Conservation (phyloP, 1,284 basidiomycete species). For the Thelephora terrestris region DNA sequence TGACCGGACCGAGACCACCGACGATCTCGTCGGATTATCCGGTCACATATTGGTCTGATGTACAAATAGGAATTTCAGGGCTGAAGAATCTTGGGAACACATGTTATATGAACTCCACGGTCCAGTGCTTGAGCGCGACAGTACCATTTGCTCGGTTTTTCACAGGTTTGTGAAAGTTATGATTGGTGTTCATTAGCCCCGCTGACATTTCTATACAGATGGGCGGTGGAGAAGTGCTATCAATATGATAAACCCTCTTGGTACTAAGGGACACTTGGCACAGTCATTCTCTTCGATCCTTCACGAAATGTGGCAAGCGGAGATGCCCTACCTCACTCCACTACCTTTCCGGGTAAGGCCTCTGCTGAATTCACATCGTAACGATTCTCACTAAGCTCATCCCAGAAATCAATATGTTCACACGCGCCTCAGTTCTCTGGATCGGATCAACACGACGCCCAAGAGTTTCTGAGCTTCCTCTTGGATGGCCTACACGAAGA, state of each 20-base stretch:
- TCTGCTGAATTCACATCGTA: background rate
- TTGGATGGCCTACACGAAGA: conserved; percentile 96
- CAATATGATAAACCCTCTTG: conserved; percentile 81
- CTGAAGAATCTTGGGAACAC: conserved; percentile 97
- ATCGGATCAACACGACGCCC: conserved; percentile 93
- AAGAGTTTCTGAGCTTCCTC: conserved; percentile 93
- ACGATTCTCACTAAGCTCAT: background rate
- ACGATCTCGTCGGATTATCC: conserved; percentile 63
- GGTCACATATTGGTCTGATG: conserved; percentile 72
- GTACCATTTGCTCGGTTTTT: conserved; percentile 89
- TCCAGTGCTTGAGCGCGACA: conserved; percentile 92
- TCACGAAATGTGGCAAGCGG: conserved; percentile 82
- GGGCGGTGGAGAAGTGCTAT: conserved; percentile 83
- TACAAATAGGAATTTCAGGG: conserved; percentile 74
- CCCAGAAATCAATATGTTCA: conserved; percentile 71
- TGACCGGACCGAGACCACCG: conserved; percentile 36
- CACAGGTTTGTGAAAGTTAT: conserved; percentile 40
- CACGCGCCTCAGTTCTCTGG: conserved; percentile 87
- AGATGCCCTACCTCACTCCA: conserved; percentile 78
- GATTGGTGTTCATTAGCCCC: background rate
- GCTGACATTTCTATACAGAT: conserved; percentile 35
- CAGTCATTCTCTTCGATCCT: conserved; percentile 78
- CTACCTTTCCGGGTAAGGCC: conserved; percentile 73
- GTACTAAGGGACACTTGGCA: conserved; percentile 82
- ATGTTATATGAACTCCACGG: conserved; percentile 98